Conservation (phyloP, 257 asterid species). For the Coffea eugenioides region DNA sequence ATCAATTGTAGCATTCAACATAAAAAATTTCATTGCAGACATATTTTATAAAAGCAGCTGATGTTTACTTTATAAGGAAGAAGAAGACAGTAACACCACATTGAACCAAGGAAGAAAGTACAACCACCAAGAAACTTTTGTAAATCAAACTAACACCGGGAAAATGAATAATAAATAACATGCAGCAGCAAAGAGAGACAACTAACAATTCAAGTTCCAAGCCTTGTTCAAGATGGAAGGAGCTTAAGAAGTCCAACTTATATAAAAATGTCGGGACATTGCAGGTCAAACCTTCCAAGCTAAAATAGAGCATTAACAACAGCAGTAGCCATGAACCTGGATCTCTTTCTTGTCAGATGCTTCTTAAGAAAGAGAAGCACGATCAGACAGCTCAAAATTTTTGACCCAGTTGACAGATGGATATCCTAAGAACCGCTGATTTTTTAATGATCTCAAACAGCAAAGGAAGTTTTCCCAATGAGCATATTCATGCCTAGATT, state of each 20-base stretch:
- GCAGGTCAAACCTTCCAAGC: constrained; percentile 42
- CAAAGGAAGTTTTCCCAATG: neutral
- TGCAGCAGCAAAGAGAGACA: constrained; percentile 25
- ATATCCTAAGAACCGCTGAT: constrained; percentile 6
- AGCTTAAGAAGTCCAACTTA: constrained; percentile 19
- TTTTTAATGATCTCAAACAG: constrained; percentile 6
- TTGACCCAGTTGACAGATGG: constrained; percentile 9
- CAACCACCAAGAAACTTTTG: neutral
- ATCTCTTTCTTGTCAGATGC: constrained; percentile 28
- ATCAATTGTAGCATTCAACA: neutral
- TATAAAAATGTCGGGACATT: constrained; percentile 23
- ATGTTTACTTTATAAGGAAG: neutral
- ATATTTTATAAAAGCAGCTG: neutral
- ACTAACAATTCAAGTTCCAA: constrained; percentile 8
- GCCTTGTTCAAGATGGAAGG: constrained; percentile 10
- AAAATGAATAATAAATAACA: constrained; percentile 31
- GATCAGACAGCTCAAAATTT: constrained; percentile 5
- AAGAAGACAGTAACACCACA: neutral
- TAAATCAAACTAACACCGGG: neutral
- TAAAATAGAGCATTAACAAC: constrained; percentile 12
- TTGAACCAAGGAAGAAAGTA: neutral
- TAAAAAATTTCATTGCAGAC: neutral
- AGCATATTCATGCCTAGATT: neutral
- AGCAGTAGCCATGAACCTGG: constrained; percentile 31
- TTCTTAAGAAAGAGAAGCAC: constrained; percentile 13